Evolutionary conservation across 2,329 filamentous ascomycete species (phyloP), one percentile per base, ranked within the genome.

Genomic region (Neonectria magnoliae): DNA sequence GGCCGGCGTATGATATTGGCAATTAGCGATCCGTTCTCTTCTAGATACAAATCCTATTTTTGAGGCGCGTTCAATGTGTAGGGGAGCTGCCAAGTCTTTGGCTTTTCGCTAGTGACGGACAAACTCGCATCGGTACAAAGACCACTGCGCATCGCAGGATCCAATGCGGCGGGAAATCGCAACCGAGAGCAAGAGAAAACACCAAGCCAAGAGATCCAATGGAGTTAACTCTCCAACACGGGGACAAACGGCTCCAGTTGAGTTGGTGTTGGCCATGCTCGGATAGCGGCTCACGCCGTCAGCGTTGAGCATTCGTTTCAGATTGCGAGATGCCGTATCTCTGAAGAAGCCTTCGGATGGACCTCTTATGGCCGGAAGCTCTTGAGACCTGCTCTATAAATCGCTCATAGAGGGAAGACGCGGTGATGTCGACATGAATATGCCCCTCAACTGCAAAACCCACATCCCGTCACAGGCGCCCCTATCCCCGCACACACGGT

Each of bases 401-500:
- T 60, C 45, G 36, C 61, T 56, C 61, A 59, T 22, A 20, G n/a
- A n/a, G 38, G 29, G 36, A 57, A 22, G 13, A 48, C 41, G 36
- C 57, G 48, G 51, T 36, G 50, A 62, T 59, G 25, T 62, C 29
- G 60, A 59, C 42, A 56, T 45, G 20, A 64, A 44, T 62, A 65
- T 60, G 56, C 57, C 69, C 8, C 60, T 42, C 41, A 31, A 41
- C 29, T 45, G 41, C 27, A 47, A 48, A 67, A 47, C 14, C 53
- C 52, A 47, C 58, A 63, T 51, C 38, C 55, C 64, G 54, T 54
- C 60, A 51, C 41, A 69, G 59, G 59, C 58, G 45, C 47, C 44
- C 45, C 47, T 55, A 61, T 64, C 69, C 67, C 69, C 65, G 57
- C 47, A 41, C 55, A 38, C 18, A 51, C 58, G 53, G 57, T 54